These are phyloP conservation scores for Tylopilus vinaceipallidus DNA, from an alignment of 768 basidiomycete genomes.

Conservation along the genomic window DNA sequence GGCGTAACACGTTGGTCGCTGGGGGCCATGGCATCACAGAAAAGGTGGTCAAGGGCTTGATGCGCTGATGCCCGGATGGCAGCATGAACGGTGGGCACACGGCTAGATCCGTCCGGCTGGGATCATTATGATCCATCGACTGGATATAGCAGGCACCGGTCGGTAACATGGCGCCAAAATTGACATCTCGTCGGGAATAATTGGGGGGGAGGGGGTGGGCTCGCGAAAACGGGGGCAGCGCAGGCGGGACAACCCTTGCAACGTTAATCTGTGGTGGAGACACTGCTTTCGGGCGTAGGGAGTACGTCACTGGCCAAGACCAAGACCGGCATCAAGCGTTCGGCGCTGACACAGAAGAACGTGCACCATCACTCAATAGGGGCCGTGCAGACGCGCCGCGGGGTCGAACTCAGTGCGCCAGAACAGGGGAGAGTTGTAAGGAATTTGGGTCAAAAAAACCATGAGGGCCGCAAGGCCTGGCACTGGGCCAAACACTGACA, in stretches of 20 bases:
- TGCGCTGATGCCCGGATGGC: not conserved
- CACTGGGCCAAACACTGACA: not conserved
- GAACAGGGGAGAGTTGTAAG: no score
- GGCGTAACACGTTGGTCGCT: no score
- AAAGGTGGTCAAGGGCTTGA: not conserved
- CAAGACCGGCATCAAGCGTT: no score
- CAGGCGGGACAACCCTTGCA: not conserved
- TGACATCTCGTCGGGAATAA: not conserved
- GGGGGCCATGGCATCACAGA: no score
- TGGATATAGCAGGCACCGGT: not conserved
- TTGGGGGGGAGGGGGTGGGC: no score
- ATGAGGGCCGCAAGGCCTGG: conserved; percentile 3
- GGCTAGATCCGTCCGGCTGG: not conserved
- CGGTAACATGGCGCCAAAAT: not conserved
- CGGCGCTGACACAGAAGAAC: no score
- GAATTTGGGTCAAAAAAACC: not conserved
- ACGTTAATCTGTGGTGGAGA: not conserved
- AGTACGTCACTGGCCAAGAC: no score
- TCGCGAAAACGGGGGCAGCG: not conserved
- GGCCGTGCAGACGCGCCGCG: no score
- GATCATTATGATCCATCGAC: no score
- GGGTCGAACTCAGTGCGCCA: no score
- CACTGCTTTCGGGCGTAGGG: no score
- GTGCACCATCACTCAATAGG: no score
- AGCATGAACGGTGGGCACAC: not conserved